phyloP scores from a whole-genome alignment of 1,139 yeast species.

The Debaryomyces subglobosus region DNA sequence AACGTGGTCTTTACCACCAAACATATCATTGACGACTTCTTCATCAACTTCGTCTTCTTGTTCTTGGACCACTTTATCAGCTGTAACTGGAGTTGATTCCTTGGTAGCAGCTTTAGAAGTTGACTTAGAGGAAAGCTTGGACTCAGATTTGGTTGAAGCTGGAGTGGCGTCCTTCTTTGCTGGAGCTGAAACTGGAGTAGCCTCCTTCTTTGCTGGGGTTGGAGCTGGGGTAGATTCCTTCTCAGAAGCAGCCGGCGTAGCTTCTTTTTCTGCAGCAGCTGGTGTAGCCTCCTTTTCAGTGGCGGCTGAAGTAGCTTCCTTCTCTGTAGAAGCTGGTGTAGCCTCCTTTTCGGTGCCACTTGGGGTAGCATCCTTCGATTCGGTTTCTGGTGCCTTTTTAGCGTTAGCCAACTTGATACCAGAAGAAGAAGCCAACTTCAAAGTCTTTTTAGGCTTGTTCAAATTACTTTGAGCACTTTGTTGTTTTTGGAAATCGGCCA shows the following conservation, averaged over 20 bases:
- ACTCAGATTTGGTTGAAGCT: constrained; percentile 7
- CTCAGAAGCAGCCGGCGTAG: neutral
- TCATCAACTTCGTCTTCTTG: constrained; percentile 88
- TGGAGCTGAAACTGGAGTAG: constrained; percentile 14
- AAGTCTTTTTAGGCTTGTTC: constrained; percentile 61
- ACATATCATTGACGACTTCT: constrained; percentile 86
- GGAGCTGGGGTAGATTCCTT: constrained; percentile 13
- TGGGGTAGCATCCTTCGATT: constrained; percentile 22
- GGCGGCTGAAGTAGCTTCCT: constrained; percentile 17
- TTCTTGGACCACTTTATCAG: constrained; percentile 63
- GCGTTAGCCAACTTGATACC: constrained; percentile 71
- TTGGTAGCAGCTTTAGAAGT: constrained; percentile 15
- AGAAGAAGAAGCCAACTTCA: constrained; percentile 67
- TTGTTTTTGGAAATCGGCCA: constrained; percentile 85
- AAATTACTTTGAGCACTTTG: constrained; percentile 46
- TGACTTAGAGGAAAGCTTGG: constrained; percentile 15
- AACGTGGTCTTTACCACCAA: constrained; percentile 96
- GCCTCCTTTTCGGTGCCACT: constrained; percentile 21
- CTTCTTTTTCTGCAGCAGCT: constrained; percentile 12
- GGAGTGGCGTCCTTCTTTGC: constrained; percentile 14
- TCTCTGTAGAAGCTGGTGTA: constrained; percentile 3
- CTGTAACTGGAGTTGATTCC: constrained; percentile 28
- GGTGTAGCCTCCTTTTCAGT: constrained; percentile 16
- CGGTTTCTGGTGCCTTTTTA: constrained; percentile 41
- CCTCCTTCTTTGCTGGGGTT: constrained; percentile 6